phyloP scores from a whole-genome alignment of 805 yeast genomes.

The Wickerhamiella sergipiensis region DNA sequence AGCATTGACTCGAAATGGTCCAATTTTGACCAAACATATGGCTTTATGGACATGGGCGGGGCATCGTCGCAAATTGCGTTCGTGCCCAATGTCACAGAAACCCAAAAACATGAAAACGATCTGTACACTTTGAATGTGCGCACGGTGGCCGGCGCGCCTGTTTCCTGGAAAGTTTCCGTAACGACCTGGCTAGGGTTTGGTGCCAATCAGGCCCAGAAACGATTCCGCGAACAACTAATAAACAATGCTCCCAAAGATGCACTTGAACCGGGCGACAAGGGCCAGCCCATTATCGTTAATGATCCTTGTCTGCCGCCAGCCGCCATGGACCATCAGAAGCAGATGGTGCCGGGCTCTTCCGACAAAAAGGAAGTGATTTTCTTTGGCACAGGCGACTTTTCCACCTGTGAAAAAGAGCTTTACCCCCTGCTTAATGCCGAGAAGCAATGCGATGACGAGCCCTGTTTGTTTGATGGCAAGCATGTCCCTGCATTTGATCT shows the following conservation, averaged over 20 bases:
- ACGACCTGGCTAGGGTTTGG: slow-evolving; percentile 98
- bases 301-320: slow-evolving; percentile 80
- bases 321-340: slow-evolving; percentile 8
- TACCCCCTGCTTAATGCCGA: slow-evolving; percentile 69
- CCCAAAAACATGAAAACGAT: slow-evolving; percentile 56
- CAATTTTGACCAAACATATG: slow-evolving; percentile 34
- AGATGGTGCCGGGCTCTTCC: slow-evolving; percentile 3
- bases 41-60: slow-evolving; percentile 99
- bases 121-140: slow-evolving; percentile 52
- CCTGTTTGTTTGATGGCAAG: slow-evolving; percentile 88
- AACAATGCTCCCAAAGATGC: slow-evolving; percentile 4
- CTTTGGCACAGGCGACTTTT: slow-evolving; percentile 68
- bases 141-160: slow-evolving; percentile 54
- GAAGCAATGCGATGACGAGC: slow-evolving; percentile 71
- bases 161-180: slow-evolving; percentile 77
- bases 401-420: slow-evolving; percentile 52
- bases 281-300: slow-evolving; percentile 23
- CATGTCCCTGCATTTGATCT: slow-evolving; percentile 87
- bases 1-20: slow-evolving; percentile 32
- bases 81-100: slow-evolving; percentile 57
- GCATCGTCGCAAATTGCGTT: slow-evolving; percentile 95
- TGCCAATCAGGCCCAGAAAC: slow-evolving; percentile 78
- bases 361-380: slow-evolving; percentile 26
- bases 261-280: slow-evolving; percentile 4
- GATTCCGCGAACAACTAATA: slow-evolving; percentile 42